Percentiles rank a stretch among this genome's conserved stretches.
These are phyloP conservation scores for Nothophaeocryptopus gaeumannii DNA, from an alignment of 2,329 filamentous ascomycete species.

Conservation along the genomic window DNA sequence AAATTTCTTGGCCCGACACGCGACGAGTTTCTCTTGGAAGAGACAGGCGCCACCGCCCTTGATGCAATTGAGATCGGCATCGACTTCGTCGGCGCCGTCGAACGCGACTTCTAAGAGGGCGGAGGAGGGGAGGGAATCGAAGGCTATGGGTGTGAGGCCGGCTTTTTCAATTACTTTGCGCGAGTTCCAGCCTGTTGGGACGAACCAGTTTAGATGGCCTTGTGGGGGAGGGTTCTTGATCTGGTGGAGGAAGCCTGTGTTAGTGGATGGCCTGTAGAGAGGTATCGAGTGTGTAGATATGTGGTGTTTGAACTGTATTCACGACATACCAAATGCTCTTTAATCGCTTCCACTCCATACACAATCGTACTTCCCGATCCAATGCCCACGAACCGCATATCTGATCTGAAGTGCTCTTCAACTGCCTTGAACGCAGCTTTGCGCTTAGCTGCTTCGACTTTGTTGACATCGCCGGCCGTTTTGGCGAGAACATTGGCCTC, in stretches of 20 bases:
- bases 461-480: conserved; percentile 4
- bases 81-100: conserved; percentile 95
- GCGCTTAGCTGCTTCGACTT: conserved; percentile 69
- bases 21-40: conserved; percentile 85
- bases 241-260: not conserved
- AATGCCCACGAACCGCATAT: conserved; percentile 68
- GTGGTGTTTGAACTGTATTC: too few relatives aligned
- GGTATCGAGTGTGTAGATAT: too few relatives aligned
- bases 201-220: conserved; percentile 70
- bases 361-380: conserved; percentile 79
- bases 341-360: conserved; percentile 80
- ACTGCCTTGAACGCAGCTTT: conserved; percentile 72
- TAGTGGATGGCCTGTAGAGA: too few relatives aligned
- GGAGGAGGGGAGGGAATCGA: conserved; percentile 68
- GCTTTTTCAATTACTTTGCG: conserved; percentile 79
- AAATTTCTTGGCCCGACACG: conserved; percentile 28
- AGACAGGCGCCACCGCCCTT: conserved; percentile 97
- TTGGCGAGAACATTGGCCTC: conserved; percentile 7
- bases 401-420: conserved; percentile 64
- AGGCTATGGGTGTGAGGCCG: conserved; percentile 71
- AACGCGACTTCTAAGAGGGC: conserved; percentile 81
- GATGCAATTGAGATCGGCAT: conserved; percentile 91
- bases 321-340: conserved; percentile 49
- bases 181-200: conserved; percentile 89
- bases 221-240: conserved; percentile 37